phyloP scores from a whole-genome alignment of 2,329 filamentous ascomycete species.

The Aureobasidium subglaciale region DNA sequence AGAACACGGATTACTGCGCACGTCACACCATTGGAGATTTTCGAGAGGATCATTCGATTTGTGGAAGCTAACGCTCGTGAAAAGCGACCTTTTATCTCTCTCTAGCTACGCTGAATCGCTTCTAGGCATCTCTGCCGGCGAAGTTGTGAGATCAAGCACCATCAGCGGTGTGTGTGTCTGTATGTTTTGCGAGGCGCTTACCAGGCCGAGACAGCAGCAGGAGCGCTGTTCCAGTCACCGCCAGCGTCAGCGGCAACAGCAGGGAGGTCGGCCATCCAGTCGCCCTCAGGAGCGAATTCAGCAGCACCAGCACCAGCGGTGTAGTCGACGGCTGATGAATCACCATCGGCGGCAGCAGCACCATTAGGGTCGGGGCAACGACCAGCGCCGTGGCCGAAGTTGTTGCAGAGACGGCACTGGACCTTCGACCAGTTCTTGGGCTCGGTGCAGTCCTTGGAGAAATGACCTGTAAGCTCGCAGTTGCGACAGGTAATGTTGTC shows the following conservation, averaged over 20 bases:
- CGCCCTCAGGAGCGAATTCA: conserved; percentile 6
- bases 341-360: conserved; percentile 6
- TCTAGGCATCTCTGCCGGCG: too few species aligned
- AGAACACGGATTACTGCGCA: too few species aligned
- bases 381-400: conserved; percentile 21
- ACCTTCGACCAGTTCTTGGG: conserved; percentile 46
- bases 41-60: too few species aligned
- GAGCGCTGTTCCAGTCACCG: conserved; percentile 12
- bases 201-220: conserved; percentile 9
- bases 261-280: neutral
- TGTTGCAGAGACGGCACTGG: conserved; percentile 42
- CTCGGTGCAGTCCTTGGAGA: conserved; percentile 57
- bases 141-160: neutral
- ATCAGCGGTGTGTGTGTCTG: too few species aligned
- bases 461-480: conserved; percentile 45
- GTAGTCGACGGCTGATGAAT: too few species aligned
- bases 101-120: too few species aligned
- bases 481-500: conserved; percentile 29
- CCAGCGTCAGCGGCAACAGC: neutral
- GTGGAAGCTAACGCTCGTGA: too few species aligned
- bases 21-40: too few species aligned
- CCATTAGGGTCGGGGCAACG: conserved; percentile 25
- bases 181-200: neutral
- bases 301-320: conserved; percentile 13
- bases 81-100: too few species aligned